Conservation (phyloP, 179 eudicot species). For the Beta lomatogona region DNA sequence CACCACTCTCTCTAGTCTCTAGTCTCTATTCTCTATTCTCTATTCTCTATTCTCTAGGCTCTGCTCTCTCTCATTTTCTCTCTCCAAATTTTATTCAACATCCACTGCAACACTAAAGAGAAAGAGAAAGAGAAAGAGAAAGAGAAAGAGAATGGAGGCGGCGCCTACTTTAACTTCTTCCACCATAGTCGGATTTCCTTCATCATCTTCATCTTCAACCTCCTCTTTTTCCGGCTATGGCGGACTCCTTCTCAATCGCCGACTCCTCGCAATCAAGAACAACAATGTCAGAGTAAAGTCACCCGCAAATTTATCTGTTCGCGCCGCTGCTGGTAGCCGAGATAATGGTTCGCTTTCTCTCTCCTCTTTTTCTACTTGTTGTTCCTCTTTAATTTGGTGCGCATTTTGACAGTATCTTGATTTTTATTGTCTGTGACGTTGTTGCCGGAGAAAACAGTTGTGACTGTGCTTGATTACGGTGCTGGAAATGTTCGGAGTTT, state of each 20-base stretch:
- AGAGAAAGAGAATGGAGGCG: background rate
- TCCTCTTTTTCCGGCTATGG: conserved; percentile 18
- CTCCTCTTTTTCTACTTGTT: background rate
- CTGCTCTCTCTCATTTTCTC: background rate
- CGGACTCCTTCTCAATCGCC: background rate
- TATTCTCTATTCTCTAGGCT: too few species aligned
- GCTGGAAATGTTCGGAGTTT: conserved; percentile 98
- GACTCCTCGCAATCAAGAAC: background rate
- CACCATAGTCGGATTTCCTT: background rate
- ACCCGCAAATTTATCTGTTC: conserved; percentile 5
- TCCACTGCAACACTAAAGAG: background rate
- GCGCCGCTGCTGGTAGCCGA: conserved; percentile 21
- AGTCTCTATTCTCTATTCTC: too few species aligned
- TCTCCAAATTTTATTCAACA: background rate
- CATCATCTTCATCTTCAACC: background rate
- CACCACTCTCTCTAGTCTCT: too few species aligned
- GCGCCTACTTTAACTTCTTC: background rate
- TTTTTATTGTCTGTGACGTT: background rate
- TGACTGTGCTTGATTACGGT: conserved; percentile 92
- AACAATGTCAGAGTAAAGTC: conserved; percentile 8
- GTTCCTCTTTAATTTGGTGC: too few species aligned
- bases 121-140: background rate
- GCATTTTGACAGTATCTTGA: background rate
- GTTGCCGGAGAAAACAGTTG: conserved; percentile 45
- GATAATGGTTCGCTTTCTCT: conserved; percentile 27